A percentile compares a stretch with the other conserved stretches of the same genome.
phyloP scores from a whole-genome alignment of 1,139 yeast species.

The Suhomyces bokatorum region DNA sequence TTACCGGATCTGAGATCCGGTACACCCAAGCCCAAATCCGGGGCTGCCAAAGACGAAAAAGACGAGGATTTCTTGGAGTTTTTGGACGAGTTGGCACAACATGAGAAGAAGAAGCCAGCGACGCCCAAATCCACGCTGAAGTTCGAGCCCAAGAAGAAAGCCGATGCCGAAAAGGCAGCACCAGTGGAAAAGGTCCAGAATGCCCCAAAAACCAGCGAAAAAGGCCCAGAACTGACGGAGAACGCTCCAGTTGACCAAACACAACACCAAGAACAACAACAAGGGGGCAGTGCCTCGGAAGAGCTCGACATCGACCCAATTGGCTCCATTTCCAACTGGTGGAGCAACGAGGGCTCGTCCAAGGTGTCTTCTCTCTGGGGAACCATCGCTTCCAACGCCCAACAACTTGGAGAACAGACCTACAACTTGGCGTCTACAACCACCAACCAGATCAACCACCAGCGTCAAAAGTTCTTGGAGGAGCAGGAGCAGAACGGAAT shows the following conservation, averaged over 20 bases:
- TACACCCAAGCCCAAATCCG: conserved; percentile 31
- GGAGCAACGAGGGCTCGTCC: conserved; percentile 72
- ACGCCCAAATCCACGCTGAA: conserved; percentile 19
- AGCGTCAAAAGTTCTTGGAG: conserved; percentile 40
- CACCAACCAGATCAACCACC: conserved; percentile 44
- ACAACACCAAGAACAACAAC: background rate
- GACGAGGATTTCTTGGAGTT: conserved; percentile 83
- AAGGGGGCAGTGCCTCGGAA: conserved; percentile 13
- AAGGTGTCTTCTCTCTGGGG: conserved; percentile 75
- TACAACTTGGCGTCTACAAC: conserved; percentile 46
- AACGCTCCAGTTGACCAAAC: conserved; percentile 1
- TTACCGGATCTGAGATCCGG: conserved; percentile 66
- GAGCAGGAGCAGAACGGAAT: conserved; percentile 20
- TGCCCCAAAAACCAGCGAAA: conserved; percentile 12
- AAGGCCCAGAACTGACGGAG: background rate
- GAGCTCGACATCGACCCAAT: conserved; percentile 59
- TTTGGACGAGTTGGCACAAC: conserved; percentile 73
- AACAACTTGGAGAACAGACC: conserved; percentile 42
- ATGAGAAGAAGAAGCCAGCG: conserved; percentile 34
- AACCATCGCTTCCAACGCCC: conserved; percentile 48
- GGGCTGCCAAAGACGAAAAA: conserved; percentile 34
- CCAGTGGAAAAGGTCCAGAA: conserved; percentile 5
- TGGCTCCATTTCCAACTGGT: conserved; percentile 75
- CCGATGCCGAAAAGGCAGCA: conserved; percentile 11
- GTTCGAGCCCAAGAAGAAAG: conserved; percentile 31